These are phyloP conservation scores for Aspergillus sp. DNA, from an alignment of 2,329 filamentous ascomycete genomes.

Conservation along the genomic window DNA sequence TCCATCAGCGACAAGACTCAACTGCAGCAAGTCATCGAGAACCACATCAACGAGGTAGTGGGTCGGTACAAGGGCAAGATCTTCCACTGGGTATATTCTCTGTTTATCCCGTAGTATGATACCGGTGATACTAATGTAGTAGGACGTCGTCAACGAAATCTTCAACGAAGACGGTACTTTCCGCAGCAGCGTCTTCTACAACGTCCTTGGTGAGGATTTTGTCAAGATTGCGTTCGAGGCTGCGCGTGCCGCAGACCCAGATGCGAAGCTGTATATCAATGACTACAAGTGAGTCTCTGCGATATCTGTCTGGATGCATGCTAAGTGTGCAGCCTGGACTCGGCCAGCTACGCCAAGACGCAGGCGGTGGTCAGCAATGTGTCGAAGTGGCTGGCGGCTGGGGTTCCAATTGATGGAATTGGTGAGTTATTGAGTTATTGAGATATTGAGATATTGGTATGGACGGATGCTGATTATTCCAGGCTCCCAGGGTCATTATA, in stretches of 20 bases:
- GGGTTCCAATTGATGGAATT: constrained; percentile 66
- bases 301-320: neutral
- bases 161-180: constrained; percentile 57
- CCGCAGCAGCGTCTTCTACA: constrained; percentile 63
- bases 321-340: constrained; percentile 58
- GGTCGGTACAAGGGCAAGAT: constrained; percentile 35
- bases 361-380: constrained; percentile 58
- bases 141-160: constrained; percentile 36
- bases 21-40: constrained; percentile 55
- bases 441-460: constrained; percentile 21
- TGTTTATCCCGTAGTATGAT: no score
- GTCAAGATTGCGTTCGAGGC: constrained; percentile 69
- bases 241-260: constrained; percentile 65
- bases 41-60: constrained; percentile 38
- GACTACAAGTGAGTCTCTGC: constrained; percentile 51
- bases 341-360: constrained; percentile 58
- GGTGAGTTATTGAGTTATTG: constrained; percentile 25
- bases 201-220: constrained; percentile 68
- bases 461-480: neutral
- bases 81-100: constrained; percentile 33
- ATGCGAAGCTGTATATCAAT: constrained; percentile 73
- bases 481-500: constrained; percentile 58
- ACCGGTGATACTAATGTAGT: no score
- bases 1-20: constrained; percentile 54
- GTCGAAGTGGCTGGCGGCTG: constrained; percentile 61